Evolutionary conservation across 805 yeast genomes (phyloP), one percentile per base, ranked within the genome.

Genomic region (Starmerella sirachaensis): DNA sequence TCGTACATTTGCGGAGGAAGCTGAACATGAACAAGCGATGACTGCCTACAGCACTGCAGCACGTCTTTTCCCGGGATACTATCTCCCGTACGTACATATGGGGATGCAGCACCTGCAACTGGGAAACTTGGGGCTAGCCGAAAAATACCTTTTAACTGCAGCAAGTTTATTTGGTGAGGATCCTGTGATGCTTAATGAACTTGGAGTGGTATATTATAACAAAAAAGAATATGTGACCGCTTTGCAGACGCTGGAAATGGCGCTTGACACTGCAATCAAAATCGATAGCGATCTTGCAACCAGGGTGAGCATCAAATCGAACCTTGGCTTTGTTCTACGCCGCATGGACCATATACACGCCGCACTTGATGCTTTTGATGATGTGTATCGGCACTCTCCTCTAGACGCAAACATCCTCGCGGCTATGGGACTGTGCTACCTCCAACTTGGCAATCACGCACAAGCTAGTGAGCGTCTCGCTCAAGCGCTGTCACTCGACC

Each of bases 21-120:
- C 95, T n/a, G 99, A 91, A 59, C 96, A 91, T 57, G 99, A 91
- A 57, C 97, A 91, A 59, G 97, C 97, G 1, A 79, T 91, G 17
- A 79, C 95, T 40, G 97, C 97, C 0, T 91, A 86, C 59, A 86
- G 97, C 1, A 86, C 94, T 10, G 96, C 96, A 0, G 84, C 94
- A 1, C 65, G 95, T 44, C 67, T 86, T 29, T 91, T 91, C 52
- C 68, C 61, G 16, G 65, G 65, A 1, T 77, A 86, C 3, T 96
- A 91, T 56, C 61, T 86, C 32, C 97, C 98, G 2, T 75, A 80
- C 52, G 61, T 91, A 42, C 88, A 82, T 51, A 64, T 91, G 27
- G 99, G 98, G 1, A 91, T 91, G 95, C 97, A 91, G 62, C 88
- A 91, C 57, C 62, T 85, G 49, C 85, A 83, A 42, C 79, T 88